Evolutionary conservation across 2,329 filamentous ascomycete genomes (phyloP).

Genomic region (Penicillium sp.): DNA sequence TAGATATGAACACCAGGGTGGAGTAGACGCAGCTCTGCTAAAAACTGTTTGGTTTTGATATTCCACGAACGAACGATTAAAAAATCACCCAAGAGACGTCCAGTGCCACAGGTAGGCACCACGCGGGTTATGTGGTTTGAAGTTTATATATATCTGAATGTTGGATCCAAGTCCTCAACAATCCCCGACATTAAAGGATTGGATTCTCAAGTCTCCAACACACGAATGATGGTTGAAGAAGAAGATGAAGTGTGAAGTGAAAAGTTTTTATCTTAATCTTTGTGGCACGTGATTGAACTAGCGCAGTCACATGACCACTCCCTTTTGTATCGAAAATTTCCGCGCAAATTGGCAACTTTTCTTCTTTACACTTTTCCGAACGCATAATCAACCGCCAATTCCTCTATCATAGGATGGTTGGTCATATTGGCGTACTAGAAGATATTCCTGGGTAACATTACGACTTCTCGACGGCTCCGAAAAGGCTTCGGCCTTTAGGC

Average conservation of each 20-base stretch:
- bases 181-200: slow-evolving; percentile 11
- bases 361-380: slow-evolving; percentile 45
- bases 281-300: slow-evolving; percentile 12
- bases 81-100: slow-evolving; percentile 43
- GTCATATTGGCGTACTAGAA: slow-evolving; percentile 52
- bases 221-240: neutral
- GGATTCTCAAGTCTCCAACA: neutral
- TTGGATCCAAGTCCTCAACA: neutral
- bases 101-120: slow-evolving; percentile 24
- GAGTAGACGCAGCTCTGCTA: slow-evolving; percentile 52
- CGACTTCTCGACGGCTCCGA: slow-evolving; percentile 33
- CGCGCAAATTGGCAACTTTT: slow-evolving; percentile 17
- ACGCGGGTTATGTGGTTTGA: slow-evolving; percentile 27
- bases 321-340: slow-evolving; percentile 17
- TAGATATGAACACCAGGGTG: slow-evolving; percentile 45
- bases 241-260: neutral
- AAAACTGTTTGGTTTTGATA: slow-evolving; percentile 49
- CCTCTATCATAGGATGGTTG: slow-evolving; percentile 44
- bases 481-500: slow-evolving; percentile 26
- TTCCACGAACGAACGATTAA: slow-evolving; percentile 45
- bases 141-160: neutral
- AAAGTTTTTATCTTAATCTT: slow-evolving; percentile 6
- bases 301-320: slow-evolving; percentile 10
- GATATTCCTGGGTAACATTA: slow-evolving; percentile 31
- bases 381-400: slow-evolving; percentile 52